Percentiles rank a stretch among this genome's conserved stretches.
These are phyloP conservation scores for Lactifluus subvellereus DNA, from an alignment of 768 basidiomycete species.

Conservation along the genomic window DNA sequence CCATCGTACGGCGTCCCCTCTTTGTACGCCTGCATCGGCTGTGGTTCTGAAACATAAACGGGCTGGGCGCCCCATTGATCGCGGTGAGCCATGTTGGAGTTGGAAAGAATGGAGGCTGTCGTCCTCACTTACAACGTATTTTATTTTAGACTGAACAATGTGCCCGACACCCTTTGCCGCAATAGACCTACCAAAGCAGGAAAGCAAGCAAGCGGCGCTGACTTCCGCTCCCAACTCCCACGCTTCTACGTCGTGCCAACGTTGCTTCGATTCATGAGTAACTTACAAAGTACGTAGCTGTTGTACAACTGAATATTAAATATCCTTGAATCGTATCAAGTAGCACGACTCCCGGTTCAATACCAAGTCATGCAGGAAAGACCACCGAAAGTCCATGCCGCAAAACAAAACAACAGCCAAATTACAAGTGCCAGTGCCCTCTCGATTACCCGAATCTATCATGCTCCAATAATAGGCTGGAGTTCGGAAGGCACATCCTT, in stretches of 20 bases:
- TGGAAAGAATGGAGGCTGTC: neutral
- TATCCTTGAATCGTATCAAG: neutral
- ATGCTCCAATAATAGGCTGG: slow-evolving; percentile 15
- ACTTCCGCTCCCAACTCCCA: neutral
- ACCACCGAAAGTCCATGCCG: neutral
- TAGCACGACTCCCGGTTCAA: neutral
- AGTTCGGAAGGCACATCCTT: slow-evolving; percentile 36
- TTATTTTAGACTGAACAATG: neutral
- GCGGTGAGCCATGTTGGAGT: neutral
- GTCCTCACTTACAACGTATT: neutral
- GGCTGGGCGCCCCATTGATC: slow-evolving; percentile 8
- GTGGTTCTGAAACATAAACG: neutral
- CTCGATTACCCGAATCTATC: slow-evolving; percentile 17
- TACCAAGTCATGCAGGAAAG: neutral
- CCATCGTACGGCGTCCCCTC: slow-evolving; percentile 51
- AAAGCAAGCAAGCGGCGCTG: neutral
- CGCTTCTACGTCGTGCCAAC: neutral
- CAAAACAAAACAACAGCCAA: neutral
- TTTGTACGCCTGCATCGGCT: slow-evolving; percentile 17
- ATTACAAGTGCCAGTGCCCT: neutral
- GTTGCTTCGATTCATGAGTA: neutral
- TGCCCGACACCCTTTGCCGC: neutral
- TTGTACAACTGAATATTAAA: slow-evolving; percentile 2
- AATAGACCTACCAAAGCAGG: neutral
- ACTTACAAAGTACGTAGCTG: slow-evolving; percentile 3